Base-by-base conservation (phyloP, 768 basidiomycete species). In the Lactarius deliciosus region DNA sequence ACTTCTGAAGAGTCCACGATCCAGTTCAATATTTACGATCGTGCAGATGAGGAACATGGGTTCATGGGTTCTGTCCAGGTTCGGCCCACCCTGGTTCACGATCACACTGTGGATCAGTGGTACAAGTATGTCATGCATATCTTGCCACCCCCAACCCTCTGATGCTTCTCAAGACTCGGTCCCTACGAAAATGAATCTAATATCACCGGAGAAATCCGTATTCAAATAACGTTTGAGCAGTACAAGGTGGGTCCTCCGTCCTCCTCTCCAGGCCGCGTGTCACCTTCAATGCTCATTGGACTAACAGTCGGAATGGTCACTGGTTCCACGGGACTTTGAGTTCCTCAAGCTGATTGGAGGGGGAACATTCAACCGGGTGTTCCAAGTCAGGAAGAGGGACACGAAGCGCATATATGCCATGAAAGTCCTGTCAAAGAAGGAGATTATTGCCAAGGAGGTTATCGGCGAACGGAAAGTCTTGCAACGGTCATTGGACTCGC, bases 391-490 rank as follows among this genome's bases (percentile, higher is more conserved):
- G 68, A 99, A 99, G 80, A 88, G 83, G 76, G 96, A 99, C 80
- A 99, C 97, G 50, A 92, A 94, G 77, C 92, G 97, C 56, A 98
- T 98, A 79, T 99, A 98, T 80, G 97, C 97, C 60, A 98, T 99
- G 96, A 99, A 99, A 75, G 93, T 98, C 64, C 83, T 99, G 45
- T 96, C 93, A 38, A 99, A 99, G 81, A 96, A 94, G 82, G 97
- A 99, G 78, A 98, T 99, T 72, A 87, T 98, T 63, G 96, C 93
- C 30, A 98, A 98, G 83, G 97, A 99, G 77, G 94, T 99, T 55
- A 98, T 99, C 64, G 97, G 97, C 72, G 97, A 99, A 78, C 90
- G 97, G 77, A 98, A 98, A 82, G 98, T 99, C 75, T 85, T 98
- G 38, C 96, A 98, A 74, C 86, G 91, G 32, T 94, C 92, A 18